Evolutionary conservation across 495 filamentous ascomycete species (phyloP), one percentile per base, ranked within the genome.

Genomic region (Echria macrotheca): DNA sequence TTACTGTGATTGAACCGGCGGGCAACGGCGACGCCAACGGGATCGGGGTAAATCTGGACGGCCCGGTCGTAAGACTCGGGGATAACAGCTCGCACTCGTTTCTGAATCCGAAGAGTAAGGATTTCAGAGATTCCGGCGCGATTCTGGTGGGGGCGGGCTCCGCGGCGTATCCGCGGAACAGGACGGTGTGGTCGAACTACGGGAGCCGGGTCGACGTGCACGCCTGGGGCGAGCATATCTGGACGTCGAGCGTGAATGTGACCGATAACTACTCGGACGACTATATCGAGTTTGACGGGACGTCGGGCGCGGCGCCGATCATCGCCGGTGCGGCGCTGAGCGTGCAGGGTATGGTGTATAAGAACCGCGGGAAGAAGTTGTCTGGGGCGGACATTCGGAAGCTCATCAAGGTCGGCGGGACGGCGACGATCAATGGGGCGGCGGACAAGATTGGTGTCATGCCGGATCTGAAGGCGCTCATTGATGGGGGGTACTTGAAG

Each of bases 61-160:
- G 11, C 8, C 54, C 54, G 33, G 5, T 29, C 25, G 47, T 17
- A 1, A 22, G 43, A 19, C 5, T 28, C 15, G 31, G 24, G 0
- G 49, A 44, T 6, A 17, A 15, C 15, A 17, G 18, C 2, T n/a
- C 18, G n/a, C 46, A 44, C 21, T 12, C 14, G 1, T 53, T 53
- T n/a, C 44, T 57, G 14, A 46, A 57, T 28, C 45, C 42, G 2
- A 29, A 18, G 5, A 38, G 26, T 5, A 26, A 37, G 4, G 52
- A 55, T 12, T 59, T 39, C 40, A 41, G 56, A 15, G 56, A 59
- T 15, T 59, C 56, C 5, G 56, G 56, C 11, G 52, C 56, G 5
- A 44, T 59, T 23, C 47, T 59, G 48, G 53, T 55, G 18, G 53
- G 53, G 2, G 47, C 47, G 19, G 36, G 33, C 26, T 41, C 22